A percentile compares a stretch with the other conserved stretches of the same genome.
Conservation (phyloP, 2,329 filamentous ascomycete genomes). For the Alternaria gansuensis region DNA sequence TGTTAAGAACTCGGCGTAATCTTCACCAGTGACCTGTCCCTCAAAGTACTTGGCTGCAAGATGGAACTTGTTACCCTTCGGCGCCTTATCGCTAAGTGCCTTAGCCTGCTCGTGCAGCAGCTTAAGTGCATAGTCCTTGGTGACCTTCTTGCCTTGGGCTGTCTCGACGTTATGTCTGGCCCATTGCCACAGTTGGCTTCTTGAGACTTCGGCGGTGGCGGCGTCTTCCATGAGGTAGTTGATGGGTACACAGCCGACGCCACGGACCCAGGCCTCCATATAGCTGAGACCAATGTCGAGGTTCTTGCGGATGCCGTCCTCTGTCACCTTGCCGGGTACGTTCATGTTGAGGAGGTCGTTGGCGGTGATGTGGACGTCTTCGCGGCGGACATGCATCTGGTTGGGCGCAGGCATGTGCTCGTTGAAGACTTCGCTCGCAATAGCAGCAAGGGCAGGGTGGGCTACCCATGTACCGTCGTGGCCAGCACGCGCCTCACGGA, state of each 20-base stretch:
- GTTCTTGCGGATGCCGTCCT: conserved; percentile 96
- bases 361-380: conserved; percentile 84
- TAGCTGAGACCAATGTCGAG: conserved; percentile 95
- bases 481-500: conserved; percentile 92
- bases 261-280: conserved; percentile 98
- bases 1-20: conserved; percentile 96
- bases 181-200: conserved; percentile 98
- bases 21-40: conserved; percentile 92
- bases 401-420: conserved; percentile 98
- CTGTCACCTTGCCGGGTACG: conserved; percentile 88
- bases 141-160: conserved; percentile 87
- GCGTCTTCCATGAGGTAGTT: conserved; percentile 99
- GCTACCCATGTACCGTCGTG: conserved; percentile 99
- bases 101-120: conserved; percentile 87
- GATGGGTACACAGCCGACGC: conserved; percentile 94
- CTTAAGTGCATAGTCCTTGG: conserved; percentile 88
- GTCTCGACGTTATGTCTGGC: conserved; percentile 76
- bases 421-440: conserved; percentile 95
- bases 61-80: conserved; percentile 89
- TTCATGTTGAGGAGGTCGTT: conserved; percentile 99
- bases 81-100: conserved; percentile 74
- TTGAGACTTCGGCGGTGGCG: conserved; percentile 93
- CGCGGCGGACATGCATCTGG: conserved; percentile 88
- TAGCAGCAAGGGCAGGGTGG: conserved; percentile 87
- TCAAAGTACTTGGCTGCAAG: conserved; percentile 93